A percentile compares a stretch with the other conserved stretches of the same genome.
These are phyloP conservation scores for Pyrenophora graminea DNA, from an alignment of 2,329 filamentous ascomycete species.

Conservation along the genomic window DNA sequence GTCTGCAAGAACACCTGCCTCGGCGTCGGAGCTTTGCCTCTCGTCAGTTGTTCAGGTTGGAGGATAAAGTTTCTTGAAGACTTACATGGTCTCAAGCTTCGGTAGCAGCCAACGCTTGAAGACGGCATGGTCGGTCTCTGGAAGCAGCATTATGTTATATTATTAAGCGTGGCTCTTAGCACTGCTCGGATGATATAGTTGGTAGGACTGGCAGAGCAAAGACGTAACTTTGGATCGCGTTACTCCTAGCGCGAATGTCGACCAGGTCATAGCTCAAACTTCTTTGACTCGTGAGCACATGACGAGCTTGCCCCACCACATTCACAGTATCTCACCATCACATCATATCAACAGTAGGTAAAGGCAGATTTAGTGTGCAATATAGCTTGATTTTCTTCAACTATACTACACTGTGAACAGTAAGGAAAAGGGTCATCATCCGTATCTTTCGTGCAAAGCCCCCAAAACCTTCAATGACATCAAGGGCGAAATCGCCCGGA, in stretches of 20 bases:
- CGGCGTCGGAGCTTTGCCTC: constrained; percentile 69
- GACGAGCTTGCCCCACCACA: constrained; percentile 19
- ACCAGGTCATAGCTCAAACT: constrained; percentile 7
- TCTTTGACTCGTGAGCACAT: constrained; percentile 24
- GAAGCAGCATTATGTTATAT: constrained; percentile 55
- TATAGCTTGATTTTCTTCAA: constrained; percentile 38
- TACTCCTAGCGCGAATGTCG: constrained; percentile 18
- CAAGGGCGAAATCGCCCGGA: constrained; percentile 41
- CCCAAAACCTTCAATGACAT: constrained; percentile 31
- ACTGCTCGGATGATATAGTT: background rate
- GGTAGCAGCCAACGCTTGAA: constrained; percentile 80
- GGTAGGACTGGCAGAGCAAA: background rate
- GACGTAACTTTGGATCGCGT: constrained; percentile 13
- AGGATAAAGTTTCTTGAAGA: constrained; percentile 14
- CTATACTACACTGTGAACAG: constrained; percentile 45
- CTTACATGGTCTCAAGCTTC: constrained; percentile 74
- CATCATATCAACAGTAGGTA: constrained; percentile 4
- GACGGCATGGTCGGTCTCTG: constrained; percentile 58
- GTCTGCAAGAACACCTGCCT: constrained; percentile 80
- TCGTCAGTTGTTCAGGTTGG: constrained; percentile 8
- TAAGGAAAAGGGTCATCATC: constrained; percentile 43
- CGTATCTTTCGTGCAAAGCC: constrained; percentile 38
- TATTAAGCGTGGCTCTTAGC: background rate
- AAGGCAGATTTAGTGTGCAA: constrained; percentile 23
- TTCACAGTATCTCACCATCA: constrained; percentile 16